phyloP scores from a whole-genome alignment of 306 rosid genomes.

The Casuarina equisetifolia region DNA sequence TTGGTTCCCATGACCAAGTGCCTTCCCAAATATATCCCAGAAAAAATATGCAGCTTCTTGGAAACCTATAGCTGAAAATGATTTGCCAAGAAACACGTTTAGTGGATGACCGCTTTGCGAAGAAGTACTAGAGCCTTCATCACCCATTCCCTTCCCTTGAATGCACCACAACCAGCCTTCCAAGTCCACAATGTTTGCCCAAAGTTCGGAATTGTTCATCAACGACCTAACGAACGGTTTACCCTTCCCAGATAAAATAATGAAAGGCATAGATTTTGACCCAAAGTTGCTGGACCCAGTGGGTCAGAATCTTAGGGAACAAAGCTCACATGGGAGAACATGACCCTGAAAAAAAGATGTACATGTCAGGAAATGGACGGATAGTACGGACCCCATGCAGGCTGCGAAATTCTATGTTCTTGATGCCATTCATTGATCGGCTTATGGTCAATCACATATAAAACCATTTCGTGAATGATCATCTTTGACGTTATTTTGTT shows the following conservation, averaged over 20 bases:
- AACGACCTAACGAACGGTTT: not conserved
- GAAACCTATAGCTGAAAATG: not conserved
- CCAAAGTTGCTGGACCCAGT: constrained; percentile 25
- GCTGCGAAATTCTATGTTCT: not conserved
- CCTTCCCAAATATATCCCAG: not conserved
- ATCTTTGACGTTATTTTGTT: too few relatives aligned
- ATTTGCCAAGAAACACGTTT: constrained; percentile 1
- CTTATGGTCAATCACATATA: too few relatives aligned
- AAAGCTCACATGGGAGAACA: constrained; percentile 66
- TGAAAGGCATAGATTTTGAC: constrained; percentile 11
- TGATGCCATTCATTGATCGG: too few relatives aligned
- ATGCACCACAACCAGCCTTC: not conserved
- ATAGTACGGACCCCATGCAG: constrained; percentile 69
- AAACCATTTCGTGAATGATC: too few relatives aligned
- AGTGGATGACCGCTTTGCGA: not conserved
- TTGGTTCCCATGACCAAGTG: not conserved
- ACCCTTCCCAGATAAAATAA: not conserved
- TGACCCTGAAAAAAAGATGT: constrained; percentile 26
- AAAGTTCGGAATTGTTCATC: not conserved
- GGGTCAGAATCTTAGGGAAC: constrained; percentile 35
- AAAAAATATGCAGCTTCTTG: not conserved
- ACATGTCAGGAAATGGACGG: constrained; percentile 52
- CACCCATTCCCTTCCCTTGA: not conserved
- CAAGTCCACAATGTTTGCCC: not conserved
- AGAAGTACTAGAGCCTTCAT: not conserved